Percentiles rank a stretch among this genome's conserved stretches.
phyloP scores from a whole-genome alignment of 2,329 filamentous ascomycete species.

The Colletotrichum euphorbiae region DNA sequence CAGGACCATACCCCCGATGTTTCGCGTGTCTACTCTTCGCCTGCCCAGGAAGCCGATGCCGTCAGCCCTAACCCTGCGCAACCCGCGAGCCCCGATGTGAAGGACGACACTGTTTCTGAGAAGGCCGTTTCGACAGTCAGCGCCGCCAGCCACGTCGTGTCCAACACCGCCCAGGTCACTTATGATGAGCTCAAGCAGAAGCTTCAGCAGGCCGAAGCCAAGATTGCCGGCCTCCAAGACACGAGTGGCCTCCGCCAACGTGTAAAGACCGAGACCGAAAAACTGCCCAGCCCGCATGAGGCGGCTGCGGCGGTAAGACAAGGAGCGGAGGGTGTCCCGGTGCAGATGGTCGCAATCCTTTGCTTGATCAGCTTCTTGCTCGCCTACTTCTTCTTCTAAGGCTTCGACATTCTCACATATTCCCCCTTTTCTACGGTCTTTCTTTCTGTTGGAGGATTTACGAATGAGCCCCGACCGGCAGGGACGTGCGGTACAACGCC shows the following conservation, averaged over 20 bases:
- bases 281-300: constrained; percentile 58
- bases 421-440: constrained; percentile 25
- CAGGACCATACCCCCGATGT: constrained; percentile 57
- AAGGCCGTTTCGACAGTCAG: constrained; percentile 48
- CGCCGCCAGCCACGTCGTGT: constrained; percentile 61
- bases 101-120: constrained; percentile 47
- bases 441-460: constrained; percentile 27
- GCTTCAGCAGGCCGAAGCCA: constrained; percentile 79
- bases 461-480: constrained; percentile 5
- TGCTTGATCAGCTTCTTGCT: constrained; percentile 93
- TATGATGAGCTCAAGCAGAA: constrained; percentile 76
- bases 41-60: constrained; percentile 48
- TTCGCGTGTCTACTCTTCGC: constrained; percentile 59
- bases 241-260: constrained; percentile 83
- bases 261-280: constrained; percentile 65
- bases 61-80: constrained; percentile 43
- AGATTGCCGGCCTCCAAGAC: constrained; percentile 75
- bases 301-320: constrained; percentile 66
- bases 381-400: constrained; percentile 95
- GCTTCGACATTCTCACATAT: constrained; percentile 17
- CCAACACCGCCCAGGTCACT: constrained; percentile 55
- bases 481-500: neutral
- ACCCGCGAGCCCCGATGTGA: constrained; percentile 49
- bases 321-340: constrained; percentile 80
- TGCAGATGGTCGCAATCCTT: constrained; percentile 84